Evolutionary conservation across 2,329 filamentous ascomycete species (phyloP).

Genomic region (Chrysoporthe austroafricana): DNA sequence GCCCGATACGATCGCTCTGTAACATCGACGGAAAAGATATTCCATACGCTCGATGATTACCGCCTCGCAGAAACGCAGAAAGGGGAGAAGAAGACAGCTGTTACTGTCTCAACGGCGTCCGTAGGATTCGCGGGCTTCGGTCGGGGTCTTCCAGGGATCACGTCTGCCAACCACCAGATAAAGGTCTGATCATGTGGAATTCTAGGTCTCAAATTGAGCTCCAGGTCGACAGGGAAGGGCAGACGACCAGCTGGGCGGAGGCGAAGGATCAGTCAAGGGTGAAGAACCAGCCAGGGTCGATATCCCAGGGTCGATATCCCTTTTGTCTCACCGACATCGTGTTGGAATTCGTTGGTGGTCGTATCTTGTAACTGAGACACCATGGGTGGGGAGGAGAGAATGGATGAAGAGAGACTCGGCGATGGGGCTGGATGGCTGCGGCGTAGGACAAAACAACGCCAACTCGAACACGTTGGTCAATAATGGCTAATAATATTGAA

Average conservation of each 20-base stretch:
- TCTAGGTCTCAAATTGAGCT: not conserved
- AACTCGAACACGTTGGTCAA: not conserved
- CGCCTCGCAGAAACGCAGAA: not conserved
- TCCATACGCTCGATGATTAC: not conserved
- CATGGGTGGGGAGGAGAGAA: not conserved
- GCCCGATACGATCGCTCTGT: not conserved
- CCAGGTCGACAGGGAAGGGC: no score
- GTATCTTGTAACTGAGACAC: not conserved
- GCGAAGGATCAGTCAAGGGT: not conserved
- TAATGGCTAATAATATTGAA: not conserved
- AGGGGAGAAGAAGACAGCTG: not conserved
- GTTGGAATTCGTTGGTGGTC: not conserved
- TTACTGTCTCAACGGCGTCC: not conserved
- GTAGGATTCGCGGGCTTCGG: not conserved
- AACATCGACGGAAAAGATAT: not conserved
- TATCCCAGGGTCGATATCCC: not conserved
- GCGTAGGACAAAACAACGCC: not conserved
- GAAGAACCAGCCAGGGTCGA: not conserved
- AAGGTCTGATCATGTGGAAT: not conserved
- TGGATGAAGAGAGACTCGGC: no score
- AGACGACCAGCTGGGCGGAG: not conserved
- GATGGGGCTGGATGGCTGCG: not conserved
- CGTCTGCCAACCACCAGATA: not conserved
- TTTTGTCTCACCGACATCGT: not conserved
- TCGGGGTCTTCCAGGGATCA: not conserved